Conservation (phyloP, 257 asterid genomes). For the Scutellaria baicalensis region DNA sequence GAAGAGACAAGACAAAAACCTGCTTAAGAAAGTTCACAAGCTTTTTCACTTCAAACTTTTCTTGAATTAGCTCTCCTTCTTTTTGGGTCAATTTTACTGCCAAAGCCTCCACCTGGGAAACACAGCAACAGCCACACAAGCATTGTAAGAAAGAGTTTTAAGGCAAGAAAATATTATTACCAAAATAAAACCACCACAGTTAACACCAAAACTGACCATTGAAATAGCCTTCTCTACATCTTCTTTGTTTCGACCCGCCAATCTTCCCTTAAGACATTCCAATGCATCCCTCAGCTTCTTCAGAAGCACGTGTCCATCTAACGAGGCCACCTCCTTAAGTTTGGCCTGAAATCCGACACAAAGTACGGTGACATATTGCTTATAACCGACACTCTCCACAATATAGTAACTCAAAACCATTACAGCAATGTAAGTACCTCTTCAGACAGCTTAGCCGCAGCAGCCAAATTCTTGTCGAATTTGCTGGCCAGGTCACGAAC, state of each 20-base stretch:
- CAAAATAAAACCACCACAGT: neutral
- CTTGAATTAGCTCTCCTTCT: conserved; percentile 54
- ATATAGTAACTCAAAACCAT: neutral
- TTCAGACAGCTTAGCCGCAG: conserved; percentile 87
- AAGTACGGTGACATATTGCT: neutral
- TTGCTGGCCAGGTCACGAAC: conserved; percentile 95
- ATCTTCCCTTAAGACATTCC: conserved; percentile 79
- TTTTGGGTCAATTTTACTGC: conserved; percentile 86
- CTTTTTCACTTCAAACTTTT: conserved; percentile 93
- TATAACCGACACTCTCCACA: neutral
- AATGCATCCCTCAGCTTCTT: conserved; percentile 97
- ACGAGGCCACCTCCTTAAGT: conserved; percentile 80
- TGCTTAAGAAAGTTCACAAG: conserved; percentile 90
- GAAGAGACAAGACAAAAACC: conserved; percentile 30
- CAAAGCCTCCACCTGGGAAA: conserved; percentile 89
- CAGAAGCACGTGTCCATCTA: conserved; percentile 94
- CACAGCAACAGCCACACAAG: neutral
- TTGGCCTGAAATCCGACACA: conserved; percentile 56
- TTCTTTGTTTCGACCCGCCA: conserved; percentile 75
- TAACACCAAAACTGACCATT: conserved; percentile 45
- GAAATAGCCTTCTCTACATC: conserved; percentile 92
- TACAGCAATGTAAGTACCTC: conserved; percentile 37
- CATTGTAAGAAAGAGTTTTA: neutral
- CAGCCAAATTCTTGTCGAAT: conserved; percentile 92
- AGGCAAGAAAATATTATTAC: neutral